phyloP scores from a whole-genome alignment of 306 rosid species.

The Medicago lupulina region DNA sequence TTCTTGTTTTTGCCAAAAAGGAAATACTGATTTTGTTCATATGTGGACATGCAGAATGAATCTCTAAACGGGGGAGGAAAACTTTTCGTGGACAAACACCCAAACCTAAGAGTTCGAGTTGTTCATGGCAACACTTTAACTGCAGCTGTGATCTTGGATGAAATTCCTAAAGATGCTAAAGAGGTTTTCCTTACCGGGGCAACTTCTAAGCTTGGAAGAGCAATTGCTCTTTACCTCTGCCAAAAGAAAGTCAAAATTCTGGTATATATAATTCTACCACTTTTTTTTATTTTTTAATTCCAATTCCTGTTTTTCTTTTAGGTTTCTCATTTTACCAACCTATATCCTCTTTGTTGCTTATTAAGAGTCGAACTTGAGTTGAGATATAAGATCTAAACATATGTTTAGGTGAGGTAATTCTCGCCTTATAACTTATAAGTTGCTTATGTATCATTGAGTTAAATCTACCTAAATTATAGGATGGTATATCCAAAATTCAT shows the following conservation, averaged over 20 bases:
- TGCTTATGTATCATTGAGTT: too few species aligned
- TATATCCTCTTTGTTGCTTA: too few species aligned
- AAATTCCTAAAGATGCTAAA: slow-evolving; percentile 62
- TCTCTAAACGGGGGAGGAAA: slow-evolving; percentile 86
- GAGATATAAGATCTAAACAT: too few species aligned
- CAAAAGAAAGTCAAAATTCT: slow-evolving; percentile 72
- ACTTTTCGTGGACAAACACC: slow-evolving; percentile 83
- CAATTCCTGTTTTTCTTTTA: too few species aligned
- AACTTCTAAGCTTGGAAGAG: slow-evolving; percentile 93
- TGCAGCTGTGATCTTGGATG: slow-evolving; percentile 84
- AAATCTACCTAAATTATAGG: too few species aligned
- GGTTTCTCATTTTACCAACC: too few species aligned
- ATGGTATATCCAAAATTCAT: too few species aligned
- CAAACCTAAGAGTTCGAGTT: slow-evolving; percentile 79
- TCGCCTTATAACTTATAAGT: too few species aligned
- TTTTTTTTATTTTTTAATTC: too few species aligned
- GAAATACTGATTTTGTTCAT: not conserved
- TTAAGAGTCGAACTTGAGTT: too few species aligned
- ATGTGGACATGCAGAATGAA: slow-evolving; percentile 63
- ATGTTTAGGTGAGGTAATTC: too few species aligned
- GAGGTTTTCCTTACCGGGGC: slow-evolving; percentile 83
- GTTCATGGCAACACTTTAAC: slow-evolving; percentile 95
- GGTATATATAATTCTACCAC: slow-evolving; percentile 18
- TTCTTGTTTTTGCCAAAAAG: not conserved
- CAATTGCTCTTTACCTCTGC: slow-evolving; percentile 92